These are phyloP conservation scores for Colletotrichum plurivorum DNA, from an alignment of 2,329 filamentous ascomycete species.

Conservation along the genomic window DNA sequence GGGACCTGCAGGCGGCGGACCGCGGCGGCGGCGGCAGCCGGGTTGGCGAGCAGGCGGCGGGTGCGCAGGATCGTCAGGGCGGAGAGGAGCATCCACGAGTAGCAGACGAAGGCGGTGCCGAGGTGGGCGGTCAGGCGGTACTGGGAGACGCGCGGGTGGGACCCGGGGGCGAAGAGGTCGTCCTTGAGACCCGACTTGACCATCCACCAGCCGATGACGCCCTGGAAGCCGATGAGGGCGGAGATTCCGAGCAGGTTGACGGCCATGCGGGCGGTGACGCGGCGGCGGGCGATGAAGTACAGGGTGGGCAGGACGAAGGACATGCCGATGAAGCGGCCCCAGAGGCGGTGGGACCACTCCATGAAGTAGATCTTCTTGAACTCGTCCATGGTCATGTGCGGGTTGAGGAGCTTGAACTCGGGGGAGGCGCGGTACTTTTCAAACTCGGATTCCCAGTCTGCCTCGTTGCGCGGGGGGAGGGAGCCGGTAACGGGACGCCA, in stretches of 20 bases:
- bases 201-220: slow-evolving; percentile 99
- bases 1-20: slow-evolving; percentile 76
- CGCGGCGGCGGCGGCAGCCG: slow-evolving; percentile 72
- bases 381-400: slow-evolving; percentile 91
- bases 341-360: slow-evolving; percentile 97
- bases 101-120: slow-evolving; percentile 91
- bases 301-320: slow-evolving; percentile 89
- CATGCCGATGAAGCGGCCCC: slow-evolving; percentile 92
- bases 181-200: slow-evolving; percentile 96
- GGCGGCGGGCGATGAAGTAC: slow-evolving; percentile 87
- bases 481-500: slow-evolving; percentile 97
- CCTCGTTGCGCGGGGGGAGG: slow-evolving; percentile 82
- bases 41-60: slow-evolving; percentile 77
- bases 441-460: slow-evolving; percentile 94
- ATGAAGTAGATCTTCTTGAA: slow-evolving; percentile 99
- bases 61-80: slow-evolving; percentile 88
- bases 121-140: slow-evolving; percentile 93
- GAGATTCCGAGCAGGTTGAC: slow-evolving; percentile 85
- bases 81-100: slow-evolving; percentile 93
- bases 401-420: slow-evolving; percentile 93
- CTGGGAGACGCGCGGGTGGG: slow-evolving; percentile 92
- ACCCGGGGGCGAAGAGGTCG: slow-evolving; percentile 92
- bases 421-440: slow-evolving; percentile 92
- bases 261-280: slow-evolving; percentile 85
- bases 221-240: slow-evolving; percentile 92